phyloP scores from a whole-genome alignment of 306 rosid species.

The Cicer judaicum region DNA sequence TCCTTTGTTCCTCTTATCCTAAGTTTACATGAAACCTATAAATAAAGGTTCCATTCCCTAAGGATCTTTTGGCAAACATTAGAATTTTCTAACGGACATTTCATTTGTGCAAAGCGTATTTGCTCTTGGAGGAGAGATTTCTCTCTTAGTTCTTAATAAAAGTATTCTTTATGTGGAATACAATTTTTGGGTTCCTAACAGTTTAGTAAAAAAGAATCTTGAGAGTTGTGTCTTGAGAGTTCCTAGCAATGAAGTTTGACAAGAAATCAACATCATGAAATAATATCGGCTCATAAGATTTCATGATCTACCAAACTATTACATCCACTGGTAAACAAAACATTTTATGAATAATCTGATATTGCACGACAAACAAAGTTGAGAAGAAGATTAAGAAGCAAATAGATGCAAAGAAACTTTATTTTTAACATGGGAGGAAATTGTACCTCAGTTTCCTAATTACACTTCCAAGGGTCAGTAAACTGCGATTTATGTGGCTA shows the following conservation, averaged over 20 bases:
- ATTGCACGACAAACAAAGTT: conserved; percentile 2
- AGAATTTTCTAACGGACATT: too few species aligned
- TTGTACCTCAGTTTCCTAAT: conserved; percentile 86
- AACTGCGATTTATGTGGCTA: conserved; percentile 91
- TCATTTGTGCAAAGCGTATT: too few species aligned
- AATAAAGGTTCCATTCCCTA: too few species aligned
- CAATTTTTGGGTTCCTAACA: too few species aligned
- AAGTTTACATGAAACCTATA: too few species aligned
- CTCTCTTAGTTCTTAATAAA: too few species aligned
- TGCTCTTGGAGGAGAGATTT: too few species aligned
- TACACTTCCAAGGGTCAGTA: conserved; percentile 86
- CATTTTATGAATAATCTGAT: conserved; percentile 14
- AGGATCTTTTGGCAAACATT: too few species aligned
- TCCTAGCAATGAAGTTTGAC: conserved; percentile 8
- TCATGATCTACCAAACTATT: conserved; percentile 14
- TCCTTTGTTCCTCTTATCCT: too few species aligned
- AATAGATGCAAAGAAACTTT: background rate
- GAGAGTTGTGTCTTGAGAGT: conserved; percentile 19
- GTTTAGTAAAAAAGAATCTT: conserved; percentile 32
- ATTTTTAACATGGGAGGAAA: background rate
- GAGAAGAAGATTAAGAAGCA: conserved; percentile 7
- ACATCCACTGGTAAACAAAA: conserved; percentile 23
- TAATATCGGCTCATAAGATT: conserved; percentile 9
- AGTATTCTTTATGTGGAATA: too few species aligned
- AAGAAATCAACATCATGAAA: conserved; percentile 32